Base-by-base conservation (phyloP, 2,329 filamentous ascomycete genomes). In the Paraconiothyrium sp. region DNA sequence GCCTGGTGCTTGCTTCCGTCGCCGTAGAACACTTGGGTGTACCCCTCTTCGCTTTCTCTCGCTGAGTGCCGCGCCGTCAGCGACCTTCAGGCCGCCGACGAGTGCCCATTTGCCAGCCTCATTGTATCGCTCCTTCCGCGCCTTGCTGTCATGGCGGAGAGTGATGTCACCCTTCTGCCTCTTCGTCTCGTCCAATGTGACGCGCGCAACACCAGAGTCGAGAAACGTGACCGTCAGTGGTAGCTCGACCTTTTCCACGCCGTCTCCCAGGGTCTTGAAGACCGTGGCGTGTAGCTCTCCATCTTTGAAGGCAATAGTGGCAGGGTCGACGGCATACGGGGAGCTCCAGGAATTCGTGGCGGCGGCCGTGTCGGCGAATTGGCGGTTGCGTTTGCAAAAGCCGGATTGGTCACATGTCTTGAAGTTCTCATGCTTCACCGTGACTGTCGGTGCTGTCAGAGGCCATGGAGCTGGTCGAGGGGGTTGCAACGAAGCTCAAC, bases 351-450 rank as follows among this genome's bases (percentile, higher is more conserved):
- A 85, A 62, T 88, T 89, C 59, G 88, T 81, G 46, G 87, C 82
- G 49, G 87, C 81, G 65, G 89, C 93, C 66, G 87, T 84, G 80
- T 98, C 94, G 76, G 95, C 95, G 76, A 92, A 94, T 43, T 88
- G 91, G 77, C 95, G 89, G 81, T 98, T 98, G 67, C 95, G 92
- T 78, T 93, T 95, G 82, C 95, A 99, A 84, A 99, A 99, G 72
- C 95, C 95, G 4, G 94, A 95, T 78, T 99, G 94, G 69, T 91
- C 84, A 83, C 95, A 99, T 72, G 91, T 97, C 78, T 98, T 99
- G 86, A 98, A 99, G 79, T 97, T 94, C 73, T 97, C 89, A 76
- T 97, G 91, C 82, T 99, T 99, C 56, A 99, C 95, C 72, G 88
- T 85, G 67, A 87, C 93, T 97, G 69, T 34, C 22, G 24, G 59